Evolutionary conservation across 768 basidiomycete genomes (phyloP), one percentile per base, ranked within the genome.

Genomic region (Calocybe gangraenosa): DNA sequence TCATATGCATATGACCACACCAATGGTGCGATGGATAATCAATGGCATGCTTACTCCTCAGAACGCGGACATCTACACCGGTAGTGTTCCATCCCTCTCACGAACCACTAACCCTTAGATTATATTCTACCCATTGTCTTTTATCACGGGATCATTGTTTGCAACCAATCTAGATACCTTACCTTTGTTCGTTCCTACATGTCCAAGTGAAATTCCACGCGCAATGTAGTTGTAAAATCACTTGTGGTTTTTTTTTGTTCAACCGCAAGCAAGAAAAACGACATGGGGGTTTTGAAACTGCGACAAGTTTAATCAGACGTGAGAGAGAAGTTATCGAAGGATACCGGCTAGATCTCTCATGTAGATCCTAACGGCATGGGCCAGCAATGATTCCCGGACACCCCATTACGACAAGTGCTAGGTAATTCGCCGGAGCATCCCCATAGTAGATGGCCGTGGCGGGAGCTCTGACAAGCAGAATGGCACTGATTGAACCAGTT

Each of bases 41-140:
- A 57, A 33, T 85, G 83, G 83, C 78, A 83, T 51, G 58, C 69
- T 4, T 84, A 84, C 46, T 81, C 82, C 37, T 78, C 82, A 30
- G 82, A 84, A 60, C 78, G 83, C 25, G 70, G 73, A 7, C 78
- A 76, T 49, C 64, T 82, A 30, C 81, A 81, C 59, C 76, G 79
- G 54, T 83, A 73, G 68, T 64, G 46, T 38, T 30, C 45, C 32
- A 43, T 17, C 28, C 42, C 40, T 42, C 8, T 23, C n/a, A 6
- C 39, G 25, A 10, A 31, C 13, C 31, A 17, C 42, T 41, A 14
- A 41, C 22, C 20, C 17, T 22, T 50, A 51, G 47, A 54, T 47
- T 48, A 54, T 56, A 54, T 57, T 53, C 49, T 52, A 40, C 34
- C 23, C 40, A 45, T 22, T 22, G 30, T 14, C 30, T 33, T 37